Evolutionary conservation across 352 stramenopile genomes (phyloP), one percentile per base, ranked within the genome.

Genomic region (Phytophthora europaea): DNA sequence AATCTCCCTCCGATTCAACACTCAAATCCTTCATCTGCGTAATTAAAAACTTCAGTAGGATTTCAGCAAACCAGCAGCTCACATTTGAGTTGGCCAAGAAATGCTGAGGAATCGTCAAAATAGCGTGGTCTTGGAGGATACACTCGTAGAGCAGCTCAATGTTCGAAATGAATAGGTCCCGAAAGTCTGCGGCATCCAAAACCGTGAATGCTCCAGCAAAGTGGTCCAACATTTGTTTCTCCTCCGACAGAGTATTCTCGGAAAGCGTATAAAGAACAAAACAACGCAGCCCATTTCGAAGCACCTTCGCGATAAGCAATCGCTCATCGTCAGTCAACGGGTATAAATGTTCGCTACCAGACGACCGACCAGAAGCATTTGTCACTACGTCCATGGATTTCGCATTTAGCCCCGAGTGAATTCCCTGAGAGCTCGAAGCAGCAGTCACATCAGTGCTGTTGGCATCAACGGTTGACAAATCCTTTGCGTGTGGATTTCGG

Each of bases 141-240:
- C 90, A 94, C 67, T 98, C 83, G 66, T 99, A 93, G 3, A 99
- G 75, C 13, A 98, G 74, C 59, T 94, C 67, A 57, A 99, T 93
- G 70, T 98, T 98, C 22, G 87, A 77, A 64, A 95, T 85, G 63
- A 97, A 96, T 22, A 98, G 70, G 70, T 97, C 90, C 6, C 94
- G 84, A 62, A 99, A 97, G 73, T 99, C 97, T 55, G 94, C 91
- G 23, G 90, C 93, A 74, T 99, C 97, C 16, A 99, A 82, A 31
- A 99, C 92, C 1, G 97, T 99, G 69, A 99, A 99, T 2, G 96
- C 94, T 13, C 96, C 89, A 6, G 97, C 97, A 80, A 99, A 99
- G 36, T 98, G 89, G 50, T 99, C 97, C 15, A 99, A 76, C 77
- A 99, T 95, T 72, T 99, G 98, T 71, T 98, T 98, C 72, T 96